Conservation (phyloP, 306 rosid genomes). For the Malus fusca region DNA sequence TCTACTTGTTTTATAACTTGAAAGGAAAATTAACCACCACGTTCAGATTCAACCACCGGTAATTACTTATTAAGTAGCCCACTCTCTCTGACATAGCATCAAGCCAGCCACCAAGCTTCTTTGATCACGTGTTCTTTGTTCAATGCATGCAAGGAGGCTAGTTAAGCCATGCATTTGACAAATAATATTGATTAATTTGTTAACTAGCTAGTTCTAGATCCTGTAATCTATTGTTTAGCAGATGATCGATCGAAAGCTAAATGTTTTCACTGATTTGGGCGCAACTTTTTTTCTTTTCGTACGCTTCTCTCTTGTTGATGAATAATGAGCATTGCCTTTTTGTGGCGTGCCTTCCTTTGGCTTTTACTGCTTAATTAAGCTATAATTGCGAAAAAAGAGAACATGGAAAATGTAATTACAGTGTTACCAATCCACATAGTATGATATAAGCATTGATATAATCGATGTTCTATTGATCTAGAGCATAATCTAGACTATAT, state of each 20-base stretch:
- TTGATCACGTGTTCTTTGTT: not conserved
- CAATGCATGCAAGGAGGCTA: not conserved
- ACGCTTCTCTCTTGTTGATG: not conserved
- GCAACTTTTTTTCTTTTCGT: not conserved
- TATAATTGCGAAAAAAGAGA: not conserved
- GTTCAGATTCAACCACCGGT: not conserved
- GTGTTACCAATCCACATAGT: not conserved
- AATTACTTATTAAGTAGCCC: not conserved
- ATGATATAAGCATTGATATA: not conserved
- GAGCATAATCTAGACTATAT: not conserved
- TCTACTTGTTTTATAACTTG: not conserved
- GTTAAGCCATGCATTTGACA: not conserved
- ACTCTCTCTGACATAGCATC: not conserved
- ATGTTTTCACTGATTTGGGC: not conserved
- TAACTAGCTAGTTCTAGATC: not conserved
- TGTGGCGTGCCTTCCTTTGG: not conserved
- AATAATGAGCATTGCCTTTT: not conserved
- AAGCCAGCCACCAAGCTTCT: not conserved
- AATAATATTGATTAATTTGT: not conserved
- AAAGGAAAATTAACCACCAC: not conserved
- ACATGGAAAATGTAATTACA: not conserved
- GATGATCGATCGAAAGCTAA: not conserved
- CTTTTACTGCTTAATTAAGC: not conserved
- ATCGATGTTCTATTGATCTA: not conserved
- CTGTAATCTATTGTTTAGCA: not conserved